A percentile compares a stretch with the other conserved stretches of the same genome.
These are phyloP conservation scores for Pythium sp. DNA, from an alignment of 352 stramenopile species.

Conservation along the genomic window DNA sequence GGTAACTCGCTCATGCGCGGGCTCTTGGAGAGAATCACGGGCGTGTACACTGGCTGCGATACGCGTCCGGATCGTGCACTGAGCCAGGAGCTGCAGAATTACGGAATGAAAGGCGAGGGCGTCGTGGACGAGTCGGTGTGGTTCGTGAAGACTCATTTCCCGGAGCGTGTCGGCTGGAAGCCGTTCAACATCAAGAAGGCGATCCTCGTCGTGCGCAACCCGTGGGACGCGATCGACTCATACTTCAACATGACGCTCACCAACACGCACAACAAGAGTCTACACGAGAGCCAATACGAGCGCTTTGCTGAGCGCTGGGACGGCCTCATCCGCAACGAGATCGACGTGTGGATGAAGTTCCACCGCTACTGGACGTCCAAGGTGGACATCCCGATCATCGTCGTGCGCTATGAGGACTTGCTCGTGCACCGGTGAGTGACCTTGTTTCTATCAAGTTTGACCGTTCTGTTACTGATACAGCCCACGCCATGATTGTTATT, in stretches of 20 bases:
- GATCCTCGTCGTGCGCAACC: conserved; percentile 93
- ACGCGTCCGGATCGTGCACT: conserved; percentile 93
- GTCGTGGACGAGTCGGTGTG: conserved; percentile 93
- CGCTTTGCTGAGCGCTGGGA: conserved; percentile 90
- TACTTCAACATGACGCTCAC: conserved; percentile 99
- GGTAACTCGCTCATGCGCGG: conserved; percentile 97
- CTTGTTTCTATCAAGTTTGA: too few species aligned
- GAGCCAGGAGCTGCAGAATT: conserved; percentile 85
- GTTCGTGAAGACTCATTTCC: conserved; percentile 98
- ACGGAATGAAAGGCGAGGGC: conserved; percentile 91
- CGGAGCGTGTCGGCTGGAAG: conserved; percentile 93
- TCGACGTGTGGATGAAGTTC: conserved; percentile 91
- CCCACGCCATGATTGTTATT: too few species aligned
- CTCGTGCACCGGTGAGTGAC: conserved; percentile 58
- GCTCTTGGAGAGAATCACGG: conserved; percentile 93
- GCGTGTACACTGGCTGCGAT: conserved; percentile 96
- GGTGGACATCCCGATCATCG: conserved; percentile 87
- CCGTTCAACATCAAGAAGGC: conserved; percentile 68
- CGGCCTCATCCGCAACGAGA: conserved; percentile 87
- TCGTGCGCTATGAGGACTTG: conserved; percentile 92
- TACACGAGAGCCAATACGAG: conserved; percentile 84
- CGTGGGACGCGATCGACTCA: conserved; percentile 98
- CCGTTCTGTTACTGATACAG: too few species aligned
- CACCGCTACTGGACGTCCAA: conserved; percentile 89
- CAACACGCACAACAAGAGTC: conserved; percentile 91